A percentile compares a stretch with the other conserved stretches of the same genome.
Evolutionary conservation across 2,329 filamentous ascomycete genomes (phyloP).

Genomic region (Aureobasidium subglaciale): DNA sequence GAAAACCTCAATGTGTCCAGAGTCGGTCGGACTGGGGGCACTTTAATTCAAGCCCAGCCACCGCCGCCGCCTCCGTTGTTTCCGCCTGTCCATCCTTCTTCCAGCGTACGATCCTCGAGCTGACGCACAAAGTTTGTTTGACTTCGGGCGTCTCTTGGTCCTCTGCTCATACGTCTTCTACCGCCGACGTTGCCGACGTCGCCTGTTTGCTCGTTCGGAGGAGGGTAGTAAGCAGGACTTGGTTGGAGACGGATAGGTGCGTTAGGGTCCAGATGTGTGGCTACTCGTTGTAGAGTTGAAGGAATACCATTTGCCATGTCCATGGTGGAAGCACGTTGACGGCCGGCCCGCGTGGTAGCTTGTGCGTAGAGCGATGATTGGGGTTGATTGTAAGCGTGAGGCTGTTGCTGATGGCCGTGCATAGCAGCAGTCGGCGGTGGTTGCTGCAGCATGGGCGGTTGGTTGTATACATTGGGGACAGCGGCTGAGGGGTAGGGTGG

Average conservation of each 20-base stretch:
- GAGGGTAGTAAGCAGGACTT: conserved; percentile 93
- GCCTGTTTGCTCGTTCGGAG: conserved; percentile 70
- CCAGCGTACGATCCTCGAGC: conserved; percentile 85
- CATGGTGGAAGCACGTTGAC: conserved; percentile 92
- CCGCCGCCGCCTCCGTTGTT: conserved; percentile 42
- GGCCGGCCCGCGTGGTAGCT: conserved; percentile 66
- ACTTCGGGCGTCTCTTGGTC: conserved; percentile 37
- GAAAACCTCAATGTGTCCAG: neutral
- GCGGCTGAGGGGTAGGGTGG: conserved; percentile 60
- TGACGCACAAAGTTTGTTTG: conserved; percentile 86
- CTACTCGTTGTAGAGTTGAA: conserved; percentile 84
- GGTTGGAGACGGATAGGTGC: conserved; percentile 91
- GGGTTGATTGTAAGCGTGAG: conserved; percentile 21
- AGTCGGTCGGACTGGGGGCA: neutral
- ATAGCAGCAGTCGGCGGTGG: conserved; percentile 37
- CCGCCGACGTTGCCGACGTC: conserved; percentile 60
- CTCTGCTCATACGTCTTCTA: conserved; percentile 60
- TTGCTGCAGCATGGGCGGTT: conserved; percentile 61
- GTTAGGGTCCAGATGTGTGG: conserved; percentile 89
- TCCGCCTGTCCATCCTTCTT: conserved; percentile 61
- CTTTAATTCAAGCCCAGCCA: conserved; percentile 17
- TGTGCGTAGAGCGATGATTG: conserved; percentile 70
- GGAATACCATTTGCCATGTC: conserved; percentile 76
- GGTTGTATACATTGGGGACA: conserved; percentile 51
- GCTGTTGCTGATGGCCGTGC: conserved; percentile 34